These are phyloP conservation scores for Aspergillus ruber DNA, from an alignment of 2,329 filamentous ascomycete genomes.

Conservation along the genomic window DNA sequence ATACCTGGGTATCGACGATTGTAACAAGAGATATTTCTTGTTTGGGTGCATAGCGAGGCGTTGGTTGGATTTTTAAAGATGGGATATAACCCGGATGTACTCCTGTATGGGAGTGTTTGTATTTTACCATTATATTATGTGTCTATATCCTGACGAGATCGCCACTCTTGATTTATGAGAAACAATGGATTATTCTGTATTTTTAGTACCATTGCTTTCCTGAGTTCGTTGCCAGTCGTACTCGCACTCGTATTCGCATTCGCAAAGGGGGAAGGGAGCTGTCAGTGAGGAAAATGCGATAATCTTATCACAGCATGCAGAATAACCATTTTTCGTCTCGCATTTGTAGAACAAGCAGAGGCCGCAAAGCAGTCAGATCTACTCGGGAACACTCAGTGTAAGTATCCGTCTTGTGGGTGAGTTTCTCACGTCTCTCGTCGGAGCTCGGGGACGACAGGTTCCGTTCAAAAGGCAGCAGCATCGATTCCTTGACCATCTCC, in stretches of 20 bases:
- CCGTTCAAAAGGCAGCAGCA: background rate
- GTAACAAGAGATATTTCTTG: conserved; percentile 21
- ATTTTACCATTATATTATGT: conserved; percentile 51
- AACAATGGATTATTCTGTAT: background rate
- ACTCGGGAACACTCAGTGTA: too few relatives aligned
- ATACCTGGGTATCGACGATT: conserved; percentile 5
- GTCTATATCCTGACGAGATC: conserved; percentile 45
- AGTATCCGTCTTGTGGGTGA: too few relatives aligned
- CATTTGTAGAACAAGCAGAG: too few relatives aligned
- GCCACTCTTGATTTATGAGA: conserved; percentile 54
- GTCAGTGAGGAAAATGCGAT: background rate
- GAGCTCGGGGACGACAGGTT: conserved; percentile 1
- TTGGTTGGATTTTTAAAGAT: conserved; percentile 25
- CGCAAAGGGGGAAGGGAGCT: background rate
- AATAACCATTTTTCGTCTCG: background rate
- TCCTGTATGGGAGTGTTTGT: conserved; percentile 51
- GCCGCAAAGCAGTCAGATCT: too few relatives aligned
- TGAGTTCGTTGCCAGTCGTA: background rate
- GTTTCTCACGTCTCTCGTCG: background rate
- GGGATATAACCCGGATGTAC: conserved; percentile 11
- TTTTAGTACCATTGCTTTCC: background rate
- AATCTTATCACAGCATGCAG: background rate
- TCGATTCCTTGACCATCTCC: background rate
- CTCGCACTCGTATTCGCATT: background rate
- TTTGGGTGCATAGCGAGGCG: conserved; percentile 38